These are phyloP conservation scores for Tilletia setariae DNA, from an alignment of 1,284 basidiomycete genomes.

Conservation along the genomic window DNA sequence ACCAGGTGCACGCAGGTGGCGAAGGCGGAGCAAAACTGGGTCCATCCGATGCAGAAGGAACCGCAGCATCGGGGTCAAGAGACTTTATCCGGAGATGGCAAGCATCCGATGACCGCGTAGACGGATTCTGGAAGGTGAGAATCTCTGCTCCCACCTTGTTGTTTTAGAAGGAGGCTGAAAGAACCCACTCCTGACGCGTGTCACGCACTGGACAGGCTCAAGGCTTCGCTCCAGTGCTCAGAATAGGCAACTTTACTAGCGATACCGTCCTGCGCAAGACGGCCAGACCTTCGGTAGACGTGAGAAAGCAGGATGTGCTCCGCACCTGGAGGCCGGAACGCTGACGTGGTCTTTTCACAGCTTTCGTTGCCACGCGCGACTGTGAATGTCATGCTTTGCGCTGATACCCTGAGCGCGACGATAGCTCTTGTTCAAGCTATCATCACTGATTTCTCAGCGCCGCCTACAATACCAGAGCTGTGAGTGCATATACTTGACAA, in stretches of 20 bases:
- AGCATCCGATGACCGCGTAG: not conserved
- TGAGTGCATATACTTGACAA: not conserved
- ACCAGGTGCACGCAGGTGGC: slow-evolving; percentile 18
- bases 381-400: slow-evolving; percentile 8
- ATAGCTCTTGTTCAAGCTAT: not conserved
- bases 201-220: slow-evolving; percentile 1
- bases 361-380: not conserved
- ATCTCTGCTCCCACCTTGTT: not conserved
- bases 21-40: slow-evolving; percentile 5
- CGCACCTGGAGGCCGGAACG: not conserved
- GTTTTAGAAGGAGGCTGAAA: not conserved
- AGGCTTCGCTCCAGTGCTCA: slow-evolving; percentile 46
- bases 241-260: slow-evolving; percentile 48
- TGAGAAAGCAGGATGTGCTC: slow-evolving; percentile 21
- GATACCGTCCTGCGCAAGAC: slow-evolving; percentile 32
- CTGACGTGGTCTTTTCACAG: not conserved
- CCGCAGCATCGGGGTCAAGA: not conserved
- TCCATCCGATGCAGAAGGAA: not conserved
- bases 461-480: not conserved
- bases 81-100: slow-evolving; percentile 48
- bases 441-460: not conserved
- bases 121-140: slow-evolving; percentile 11
- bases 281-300: slow-evolving; percentile 41
- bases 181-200: not conserved
- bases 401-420: slow-evolving; percentile 1